Evolutionary conservation across 805 yeast genomes (phyloP), one percentile per base, ranked within the genome.

Genomic region (Ogataea pignaliae): DNA sequence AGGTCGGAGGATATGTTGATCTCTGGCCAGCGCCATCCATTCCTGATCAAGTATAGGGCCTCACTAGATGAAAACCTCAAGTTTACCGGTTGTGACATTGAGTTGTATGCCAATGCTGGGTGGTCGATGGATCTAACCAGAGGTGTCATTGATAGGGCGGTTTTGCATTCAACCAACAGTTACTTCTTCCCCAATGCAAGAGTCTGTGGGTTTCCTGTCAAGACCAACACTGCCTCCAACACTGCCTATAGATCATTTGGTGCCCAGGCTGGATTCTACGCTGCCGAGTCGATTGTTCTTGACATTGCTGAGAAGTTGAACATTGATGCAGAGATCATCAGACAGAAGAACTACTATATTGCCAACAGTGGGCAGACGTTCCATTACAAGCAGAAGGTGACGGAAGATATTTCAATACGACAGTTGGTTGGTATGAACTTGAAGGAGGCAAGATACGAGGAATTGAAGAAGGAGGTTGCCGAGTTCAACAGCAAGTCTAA

Each of bases 201-300:
- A 31, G 63, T 71, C 26, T 48, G 55, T 17, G 73, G 70, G 4
- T 59, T 56, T 34, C 70, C 72, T 3, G 72, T 74, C 51, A 62
- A 64, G 47, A 73, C 78, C 11, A 71, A 72, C 46, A 60, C 67
- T 10, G 74, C 75, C 2, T 70, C 76, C 3, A 72, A 72, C 52
- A 72, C 78, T 3, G 78, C 78, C 5, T 72, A 66, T 50, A 61
- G 78, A 45, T 74, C 76, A 3, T 72, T 72, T 53, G 78, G 78
- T 26, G 77, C 74, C 3, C 77, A 75, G 8, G 77, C 73, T 42
- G 78, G 77, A 4, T 70, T 72, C 71, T 70, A 66, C 45, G 60
- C 64, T 31, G 69, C 70, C 3, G 78, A 72, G 47, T 51, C 65
- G 15, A 66, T 72, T 38, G 61, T 72, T 32, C 56, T 59, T 36